A percentile compares a stretch with the other conserved stretches of the same genome.
phyloP scores from a whole-genome alignment of 306 rosid genomes.

The Gillenia trifoliata region DNA sequence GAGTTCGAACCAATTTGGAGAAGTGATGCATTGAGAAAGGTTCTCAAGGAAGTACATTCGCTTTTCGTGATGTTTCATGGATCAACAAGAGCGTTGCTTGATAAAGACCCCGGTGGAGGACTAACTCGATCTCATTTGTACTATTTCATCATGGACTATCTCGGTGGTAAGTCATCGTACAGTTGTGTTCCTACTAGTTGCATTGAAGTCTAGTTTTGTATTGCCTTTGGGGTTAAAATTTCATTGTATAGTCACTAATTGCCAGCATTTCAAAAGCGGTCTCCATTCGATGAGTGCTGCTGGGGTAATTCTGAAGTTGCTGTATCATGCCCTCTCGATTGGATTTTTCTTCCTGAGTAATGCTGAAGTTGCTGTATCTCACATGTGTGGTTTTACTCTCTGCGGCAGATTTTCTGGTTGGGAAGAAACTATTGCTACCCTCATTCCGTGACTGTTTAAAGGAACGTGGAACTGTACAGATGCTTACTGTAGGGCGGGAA shows the following conservation, averaged over 20 bases:
- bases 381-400: conserved; percentile 55
- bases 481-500: conserved; percentile 85
- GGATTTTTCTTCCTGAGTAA: conserved; percentile 60
- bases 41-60: conserved; percentile 82
- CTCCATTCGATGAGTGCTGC: conserved; percentile 90
- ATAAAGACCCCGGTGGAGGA: conserved; percentile 82
- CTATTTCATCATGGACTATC: conserved; percentile 87
- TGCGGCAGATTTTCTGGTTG: conserved; percentile 91
- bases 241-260: conserved; percentile 90
- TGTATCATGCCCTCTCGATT: conserved; percentile 63
- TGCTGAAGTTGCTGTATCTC: conserved; percentile 74
- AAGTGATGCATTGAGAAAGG: conserved; percentile 67
- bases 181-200: conserved; percentile 17
- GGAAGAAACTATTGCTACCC: conserved; percentile 79
- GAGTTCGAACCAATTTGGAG: conserved; percentile 81
- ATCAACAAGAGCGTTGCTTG: conserved; percentile 69
- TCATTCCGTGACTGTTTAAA: conserved; percentile 81
- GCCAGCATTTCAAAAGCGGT: conserved; percentile 90
- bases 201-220: conserved; percentile 24
- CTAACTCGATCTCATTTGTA: conserved; percentile 64
- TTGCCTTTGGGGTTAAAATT: conserved; percentile 53
- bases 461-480: conserved; percentile 95
- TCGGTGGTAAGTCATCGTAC: conserved; percentile 63
- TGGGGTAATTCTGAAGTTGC: conserved; percentile 97
- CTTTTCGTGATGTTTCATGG: conserved; percentile 92